These are phyloP conservation scores for Flaveria trinervia DNA, from an alignment of 129 eudicot genomes.

Conservation along the genomic window DNA sequence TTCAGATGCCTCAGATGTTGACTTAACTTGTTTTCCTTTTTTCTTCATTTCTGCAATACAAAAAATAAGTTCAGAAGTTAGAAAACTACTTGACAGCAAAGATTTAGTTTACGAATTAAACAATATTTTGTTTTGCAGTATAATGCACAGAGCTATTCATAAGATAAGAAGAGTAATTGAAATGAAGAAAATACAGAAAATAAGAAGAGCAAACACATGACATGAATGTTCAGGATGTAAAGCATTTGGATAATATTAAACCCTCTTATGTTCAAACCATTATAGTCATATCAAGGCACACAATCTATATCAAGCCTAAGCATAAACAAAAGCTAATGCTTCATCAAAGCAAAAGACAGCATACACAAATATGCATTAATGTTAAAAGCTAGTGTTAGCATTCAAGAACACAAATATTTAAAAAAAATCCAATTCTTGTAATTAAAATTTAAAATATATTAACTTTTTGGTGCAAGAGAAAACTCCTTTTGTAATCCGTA, in stretches of 20 bases:
- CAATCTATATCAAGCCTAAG: too few species aligned
- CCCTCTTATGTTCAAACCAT: neutral
- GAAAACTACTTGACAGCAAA: neutral
- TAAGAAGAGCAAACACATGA: neutral
- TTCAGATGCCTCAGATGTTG: constrained; percentile 31
- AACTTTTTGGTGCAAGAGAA: neutral
- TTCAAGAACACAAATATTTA: too few species aligned
- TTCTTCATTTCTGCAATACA: constrained; percentile 41
- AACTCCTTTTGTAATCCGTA: neutral
- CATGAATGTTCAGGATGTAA: neutral
- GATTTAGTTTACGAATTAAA: neutral
- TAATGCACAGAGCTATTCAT: neutral
- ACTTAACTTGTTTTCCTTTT: constrained; percentile 30
- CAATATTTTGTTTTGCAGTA: neutral
- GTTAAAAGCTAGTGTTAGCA: too few species aligned
- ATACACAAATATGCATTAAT: neutral
- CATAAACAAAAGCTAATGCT: too few species aligned
- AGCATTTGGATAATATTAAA: neutral
- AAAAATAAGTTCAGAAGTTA: constrained; percentile 2
- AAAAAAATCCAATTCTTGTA: neutral
- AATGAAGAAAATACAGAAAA: neutral
- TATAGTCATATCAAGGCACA: too few species aligned
- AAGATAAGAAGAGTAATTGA: neutral
- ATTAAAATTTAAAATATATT: neutral
- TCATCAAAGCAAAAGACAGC: neutral